Base-by-base conservation (phyloP, 1,284 basidiomycete genomes). In the Leccinum huronense region DNA sequence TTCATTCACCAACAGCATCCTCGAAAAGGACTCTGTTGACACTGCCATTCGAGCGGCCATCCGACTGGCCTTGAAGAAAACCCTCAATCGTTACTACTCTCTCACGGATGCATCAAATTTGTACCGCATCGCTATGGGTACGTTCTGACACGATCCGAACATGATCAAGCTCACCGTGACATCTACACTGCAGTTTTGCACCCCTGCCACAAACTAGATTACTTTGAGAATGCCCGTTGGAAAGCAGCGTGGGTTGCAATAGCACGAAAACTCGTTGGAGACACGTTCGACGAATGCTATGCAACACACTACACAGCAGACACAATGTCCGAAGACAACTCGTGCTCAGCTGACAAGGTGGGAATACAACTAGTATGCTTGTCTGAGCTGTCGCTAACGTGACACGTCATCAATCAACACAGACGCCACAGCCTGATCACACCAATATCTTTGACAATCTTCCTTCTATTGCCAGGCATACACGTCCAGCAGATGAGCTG, bases 71-170 rank as follows among this genome's bases (percentile, higher is more conserved):
- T n/a, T n/a, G n/a, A 71, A 69, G 38, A 66, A 64, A 7, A 72
- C 72, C 3, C 63, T 78, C 3, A 71, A 76, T 63, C 48, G 64
- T 33, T 75, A 77, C 61, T 76, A 77, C 58, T 38, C 57, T 2
- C 59, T 68, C 1, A 77, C 70, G 0, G 71, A 78, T 60, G 51
- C 70, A 14, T 73, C 70, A 13, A 59, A 62, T 3, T 14, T 66
- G 3, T 66, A 66, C 53, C 27, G 3, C 14, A 65, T 65, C n/a
- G 45, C 65, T 16, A 66, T 66, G 60, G 34, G 58, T 66, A 38
- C 11, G 5, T 38, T 9, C 19, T 57, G n/a, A 23, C 19, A 23
- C 16, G 19, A 19, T 51, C 48, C 19, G 5, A 23, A 11, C 48
- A 27, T 5, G 10, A 23, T 13, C 10, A 9, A 23, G n/a, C 19